Percentiles rank a stretch among this genome's conserved stretches.
phyloP scores from a whole-genome alignment of 2,329 filamentous ascomycete species.

The Dactylonectria estremocensis region DNA sequence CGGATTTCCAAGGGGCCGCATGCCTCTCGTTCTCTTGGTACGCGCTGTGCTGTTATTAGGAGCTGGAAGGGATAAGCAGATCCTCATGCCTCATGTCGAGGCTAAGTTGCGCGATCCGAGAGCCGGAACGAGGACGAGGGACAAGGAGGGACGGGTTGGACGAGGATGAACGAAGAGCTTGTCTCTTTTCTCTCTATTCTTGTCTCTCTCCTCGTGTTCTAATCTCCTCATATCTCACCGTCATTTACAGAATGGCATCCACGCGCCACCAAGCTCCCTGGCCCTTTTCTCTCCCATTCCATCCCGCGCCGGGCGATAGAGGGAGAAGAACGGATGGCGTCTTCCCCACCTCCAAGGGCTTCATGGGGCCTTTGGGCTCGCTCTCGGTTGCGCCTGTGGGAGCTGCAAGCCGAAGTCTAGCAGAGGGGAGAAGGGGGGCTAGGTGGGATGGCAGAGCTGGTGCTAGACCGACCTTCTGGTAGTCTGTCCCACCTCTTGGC shows the following conservation, averaged over 20 bases:
- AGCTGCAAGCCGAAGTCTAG: neutral
- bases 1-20: constrained; percentile 27
- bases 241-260: constrained; percentile 24
- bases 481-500: constrained; percentile 39
- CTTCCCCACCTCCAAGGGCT: constrained; percentile 20
- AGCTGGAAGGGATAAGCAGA: constrained; percentile 23
- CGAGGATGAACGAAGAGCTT: constrained; percentile 5
- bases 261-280: constrained; percentile 20
- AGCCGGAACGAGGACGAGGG: neutral
- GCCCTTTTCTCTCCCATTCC: constrained; percentile 28
- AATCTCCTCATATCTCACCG: constrained; percentile 25
- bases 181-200: constrained; percentile 8
- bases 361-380: constrained; percentile 14
- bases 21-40: constrained; percentile 25
- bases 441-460: constrained; percentile 6
- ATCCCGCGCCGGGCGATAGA: constrained; percentile 21
- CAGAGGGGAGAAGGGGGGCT: neutral
- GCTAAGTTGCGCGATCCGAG: constrained; percentile 17
- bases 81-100: constrained; percentile 23
- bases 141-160: constrained; percentile 11
- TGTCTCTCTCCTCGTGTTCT: constrained; percentile 23
- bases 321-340: constrained; percentile 28
- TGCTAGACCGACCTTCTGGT: constrained; percentile 25
- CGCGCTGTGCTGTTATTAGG: constrained; percentile 3
- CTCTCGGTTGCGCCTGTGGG: constrained; percentile 21